Conservation (phyloP, 2,329 filamentous ascomycete genomes). For the Aspergillus tamarii region DNA sequence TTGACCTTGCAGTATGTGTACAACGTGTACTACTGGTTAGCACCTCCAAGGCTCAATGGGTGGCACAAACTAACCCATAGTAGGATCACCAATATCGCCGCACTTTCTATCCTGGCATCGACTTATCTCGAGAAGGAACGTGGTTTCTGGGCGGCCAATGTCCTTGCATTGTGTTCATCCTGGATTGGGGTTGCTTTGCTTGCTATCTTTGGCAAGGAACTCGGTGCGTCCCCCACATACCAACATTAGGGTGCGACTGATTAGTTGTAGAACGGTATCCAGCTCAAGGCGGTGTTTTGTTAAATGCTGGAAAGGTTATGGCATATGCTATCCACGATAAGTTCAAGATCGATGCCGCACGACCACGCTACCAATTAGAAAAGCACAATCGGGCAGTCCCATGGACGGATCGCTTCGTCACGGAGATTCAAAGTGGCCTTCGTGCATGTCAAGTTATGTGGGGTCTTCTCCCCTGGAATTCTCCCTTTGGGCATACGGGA, state of each 20-base stretch:
- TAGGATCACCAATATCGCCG: slow-evolving; percentile 8
- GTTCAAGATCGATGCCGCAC: slow-evolving; percentile 4
- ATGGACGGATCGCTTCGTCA: slow-evolving; percentile 6
- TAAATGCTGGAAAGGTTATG: slow-evolving; percentile 4
- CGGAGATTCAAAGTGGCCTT: slow-evolving; percentile 1
- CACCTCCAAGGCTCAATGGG: background rate
- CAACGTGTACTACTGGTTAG: slow-evolving; percentile 14
- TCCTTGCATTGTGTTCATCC: slow-evolving; percentile 4
- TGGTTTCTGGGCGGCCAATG: slow-evolving; percentile 11
- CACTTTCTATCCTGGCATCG: slow-evolving; percentile 3
- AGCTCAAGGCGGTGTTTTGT: background rate
- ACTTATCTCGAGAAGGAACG: slow-evolving; percentile 9
- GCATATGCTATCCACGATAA: background rate
- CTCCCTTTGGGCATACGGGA: background rate
- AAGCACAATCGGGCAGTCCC: slow-evolving; percentile 1
- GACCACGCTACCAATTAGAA: slow-evolving; percentile 3
- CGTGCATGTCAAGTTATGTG: slow-evolving; percentile 8
- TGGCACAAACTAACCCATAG: background rate
- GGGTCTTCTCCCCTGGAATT: background rate
- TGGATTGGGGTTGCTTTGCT: slow-evolving; percentile 1
- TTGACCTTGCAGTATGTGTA: slow-evolving; percentile 11
- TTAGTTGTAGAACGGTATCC: background rate
- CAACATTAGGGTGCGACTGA: background rate
- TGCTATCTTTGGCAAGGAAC: slow-evolving; percentile 1
- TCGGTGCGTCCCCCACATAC: slow-evolving; percentile 2